Base-by-base conservation (phyloP, 1,139 yeast genomes). In the Geotrichum cucujoidarum region DNA sequence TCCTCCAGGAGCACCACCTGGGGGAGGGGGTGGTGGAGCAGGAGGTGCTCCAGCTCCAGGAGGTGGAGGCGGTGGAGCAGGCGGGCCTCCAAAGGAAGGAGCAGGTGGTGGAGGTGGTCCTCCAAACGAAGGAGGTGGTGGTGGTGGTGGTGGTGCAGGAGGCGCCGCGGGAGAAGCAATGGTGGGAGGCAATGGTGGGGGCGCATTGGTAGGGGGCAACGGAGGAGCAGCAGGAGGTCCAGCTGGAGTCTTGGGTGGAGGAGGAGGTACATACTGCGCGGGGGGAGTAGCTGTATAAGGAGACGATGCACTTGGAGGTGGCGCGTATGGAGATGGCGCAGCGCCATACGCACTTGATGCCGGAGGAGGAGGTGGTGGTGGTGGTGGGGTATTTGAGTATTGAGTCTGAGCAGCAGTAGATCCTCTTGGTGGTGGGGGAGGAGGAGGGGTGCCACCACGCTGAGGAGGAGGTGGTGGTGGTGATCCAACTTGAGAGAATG, bases 91-190 rank as follows among this genome's bases (percentile, higher is more conserved):
- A n/a, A 40, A 37, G n/a, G 55, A 54, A 37, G 63, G 62, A 13
- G 64, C 58, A 8, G 65, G 58, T 1, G 65, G 60, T 16, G 75
- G 71, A 17, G 70, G 69, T 8, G 73, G 65, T n/a, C 70, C 65
- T 1, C 64, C 60, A 4, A 63, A 61, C 3, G 69, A 66, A 25
- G 62, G 59, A 5, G 64, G 59, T 21, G 69, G 64, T 14, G 68
- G 60, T 3, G 63, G 60, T 22, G 67, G 58, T n/a, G 64, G 59
- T 11, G 65, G 63, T 13, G 65, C 61, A 14, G 64, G 64, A 16
- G 66, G 62, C 16, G 65, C 64, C 8, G 68, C 64, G 22, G 66
- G 61, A 4, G 57, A 58, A 21, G 59, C 45, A 13, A 53, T 50
- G n/a, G 42, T 46, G 13, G 62, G 53, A 10, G 64, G 57, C 13